These are phyloP conservation scores for Vitellaria paradoxa DNA, from an alignment of 179 eudicot species.

Conservation along the genomic window DNA sequence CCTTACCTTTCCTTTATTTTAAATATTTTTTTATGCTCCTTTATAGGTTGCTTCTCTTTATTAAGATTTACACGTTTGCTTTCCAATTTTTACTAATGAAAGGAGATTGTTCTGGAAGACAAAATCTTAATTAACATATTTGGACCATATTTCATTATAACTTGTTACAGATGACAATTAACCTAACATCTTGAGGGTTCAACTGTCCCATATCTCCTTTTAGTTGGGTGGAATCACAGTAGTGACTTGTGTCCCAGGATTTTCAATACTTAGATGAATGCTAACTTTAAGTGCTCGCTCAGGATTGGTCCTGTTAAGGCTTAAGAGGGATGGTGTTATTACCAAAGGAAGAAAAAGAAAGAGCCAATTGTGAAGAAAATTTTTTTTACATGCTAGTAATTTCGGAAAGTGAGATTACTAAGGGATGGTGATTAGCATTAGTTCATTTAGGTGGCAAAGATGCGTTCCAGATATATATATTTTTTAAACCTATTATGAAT, in stretches of 20 bases:
- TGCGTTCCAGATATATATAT: too few relatives aligned
- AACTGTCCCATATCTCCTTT: not conserved
- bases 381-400: not conserved
- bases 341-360: too few relatives aligned
- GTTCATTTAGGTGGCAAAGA: not conserved
- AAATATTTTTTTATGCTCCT: not conserved
- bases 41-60: too few relatives aligned
- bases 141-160: not conserved
- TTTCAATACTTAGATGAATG: constrained; percentile 1
- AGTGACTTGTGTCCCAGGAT: not conserved
- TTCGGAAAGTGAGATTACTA: too few relatives aligned
- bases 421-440: not conserved
- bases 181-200: too few relatives aligned
- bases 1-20: not conserved
- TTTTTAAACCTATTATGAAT: not conserved
- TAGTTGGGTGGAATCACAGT: constrained; percentile 5
- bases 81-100: not conserved
- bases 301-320: constrained; percentile 1
- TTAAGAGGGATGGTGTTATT: not conserved
- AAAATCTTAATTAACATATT: not conserved
- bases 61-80: not conserved
- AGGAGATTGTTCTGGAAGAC: not conserved
- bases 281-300: not conserved
- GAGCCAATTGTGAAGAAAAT: not conserved
- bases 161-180: not conserved